Base-by-base conservation (phyloP, 2,329 filamentous ascomycete genomes). In the Simplicillium sp. region DNA sequence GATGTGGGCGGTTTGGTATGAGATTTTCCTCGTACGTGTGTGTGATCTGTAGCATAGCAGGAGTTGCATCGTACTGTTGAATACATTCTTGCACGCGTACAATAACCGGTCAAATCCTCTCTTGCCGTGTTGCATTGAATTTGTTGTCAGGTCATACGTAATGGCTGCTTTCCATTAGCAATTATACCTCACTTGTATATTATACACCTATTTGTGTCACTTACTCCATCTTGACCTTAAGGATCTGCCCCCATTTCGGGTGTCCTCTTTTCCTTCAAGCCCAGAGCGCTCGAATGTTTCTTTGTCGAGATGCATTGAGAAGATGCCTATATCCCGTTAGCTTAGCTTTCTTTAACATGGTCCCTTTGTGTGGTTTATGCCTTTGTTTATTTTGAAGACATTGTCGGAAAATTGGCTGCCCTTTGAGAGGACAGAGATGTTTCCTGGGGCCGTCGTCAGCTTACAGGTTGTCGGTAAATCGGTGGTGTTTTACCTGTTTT, bases 361-460 rank as follows among this genome's bases (percentile, higher is more conserved):
- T 11, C 9, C 2, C 12, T 39, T 17, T 20, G 29, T 14, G 15
- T 9, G 8, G 2, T 16, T n/a, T 20, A 32, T 65, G 76, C 87
- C 88, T 49, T 87, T 74, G 42, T 65, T 70, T 1, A 97, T 63
- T 0, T 75, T 75, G 56, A 87, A 90, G 3, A 82, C 69, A 50
- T 84, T 85, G 52, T 89, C 83, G 3, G 81, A 70, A 3, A 78
- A 80, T 7, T 73, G 66, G 28, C 74, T 73, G 11, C 87, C 88
- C 58, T 89, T 77, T 0, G 89, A 95, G 2, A 95, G 71, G 83
- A 97, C 86, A 50, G 86, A 60, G 37, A 94, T 67, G 54, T 87
- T 81, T 5, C 87, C 87, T 88, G 44, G 3, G 13, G 14, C 13
- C 31, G n/a, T 7, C n/a, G 13, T 40, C 17, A 45, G 36, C 9